phyloP scores from a whole-genome alignment of 1,284 basidiomycete species.

The Ceratobasidium papillatum region DNA sequence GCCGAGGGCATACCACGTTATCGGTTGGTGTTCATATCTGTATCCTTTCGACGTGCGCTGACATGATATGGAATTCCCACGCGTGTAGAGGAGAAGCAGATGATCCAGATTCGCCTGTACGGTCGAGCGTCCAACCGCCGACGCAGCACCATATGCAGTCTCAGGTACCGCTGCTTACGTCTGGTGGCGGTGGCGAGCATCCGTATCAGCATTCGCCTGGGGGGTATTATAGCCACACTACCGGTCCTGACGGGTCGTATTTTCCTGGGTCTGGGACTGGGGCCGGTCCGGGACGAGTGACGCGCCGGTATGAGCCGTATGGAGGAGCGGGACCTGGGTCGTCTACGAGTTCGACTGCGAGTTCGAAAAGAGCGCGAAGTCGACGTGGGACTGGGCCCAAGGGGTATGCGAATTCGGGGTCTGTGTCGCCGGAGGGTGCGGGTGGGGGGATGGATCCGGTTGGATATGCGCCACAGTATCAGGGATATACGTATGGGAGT shows the following conservation, averaged over 20 bases:
- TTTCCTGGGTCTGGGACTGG: background rate
- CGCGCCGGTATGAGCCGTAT: slow-evolving; percentile 25
- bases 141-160: slow-evolving; percentile 8
- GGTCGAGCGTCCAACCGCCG: slow-evolving; percentile 13
- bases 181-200: background rate
- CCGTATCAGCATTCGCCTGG: background rate
- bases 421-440: slow-evolving; percentile 4
- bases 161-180: slow-evolving; percentile 24
- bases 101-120: slow-evolving; percentile 39
- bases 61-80: slow-evolving; percentile 2
- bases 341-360: background rate
- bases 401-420: slow-evolving; percentile 12
- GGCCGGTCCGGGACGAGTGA: background rate
- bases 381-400: slow-evolving; percentile 11
- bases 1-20: slow-evolving; percentile 84
- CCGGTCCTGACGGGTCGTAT: slow-evolving; percentile 7
- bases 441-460: background rate
- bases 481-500: slow-evolving; percentile 6
- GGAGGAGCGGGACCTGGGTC: background rate
- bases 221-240: slow-evolving; percentile 19
- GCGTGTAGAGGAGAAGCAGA: slow-evolving; percentile 34
- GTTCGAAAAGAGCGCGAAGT: slow-evolving; percentile 15
- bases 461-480: slow-evolving; percentile 20
- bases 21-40: slow-evolving; percentile 52
- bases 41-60: background rate